These are phyloP conservation scores for Tephrocybe sp. DNA, from an alignment of 768 basidiomycete species.

Conservation along the genomic window DNA sequence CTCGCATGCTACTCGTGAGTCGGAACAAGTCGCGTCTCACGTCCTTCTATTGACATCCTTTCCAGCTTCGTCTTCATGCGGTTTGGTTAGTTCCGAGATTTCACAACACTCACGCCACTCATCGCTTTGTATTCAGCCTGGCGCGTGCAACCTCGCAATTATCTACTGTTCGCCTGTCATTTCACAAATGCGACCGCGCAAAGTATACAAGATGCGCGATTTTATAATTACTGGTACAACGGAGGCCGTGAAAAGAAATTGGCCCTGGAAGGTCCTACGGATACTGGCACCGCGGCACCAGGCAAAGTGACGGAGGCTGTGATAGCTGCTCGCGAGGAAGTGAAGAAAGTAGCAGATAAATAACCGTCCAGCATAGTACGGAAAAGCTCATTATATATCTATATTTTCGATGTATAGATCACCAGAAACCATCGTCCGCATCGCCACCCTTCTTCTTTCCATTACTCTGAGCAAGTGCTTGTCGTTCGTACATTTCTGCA, in stretches of 20 bases:
- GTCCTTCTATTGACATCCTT: conserved; percentile 7
- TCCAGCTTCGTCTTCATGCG: conserved; percentile 87
- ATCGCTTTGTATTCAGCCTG: conserved; percentile 58
- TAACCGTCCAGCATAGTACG: no score
- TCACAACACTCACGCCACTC: background rate
- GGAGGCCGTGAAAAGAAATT: conserved; percentile 82
- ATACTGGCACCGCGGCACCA: conserved; percentile 28
- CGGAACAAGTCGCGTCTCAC: conserved; percentile 6
- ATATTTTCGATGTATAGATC: conserved; percentile 16
- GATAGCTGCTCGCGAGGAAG: conserved; percentile 42
- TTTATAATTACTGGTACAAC: conserved; percentile 87
- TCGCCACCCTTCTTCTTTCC: conserved; percentile 68
- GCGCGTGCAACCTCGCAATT: conserved; percentile 95
- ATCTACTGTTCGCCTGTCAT: conserved; percentile 94
- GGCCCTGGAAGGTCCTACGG: conserved; percentile 29
- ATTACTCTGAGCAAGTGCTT: conserved; percentile 77
- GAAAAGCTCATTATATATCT: conserved; percentile 24
- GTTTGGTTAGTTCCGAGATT: conserved; percentile 60
- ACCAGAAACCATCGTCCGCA: conserved; percentile 84
- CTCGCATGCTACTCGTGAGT: conserved; percentile 92
- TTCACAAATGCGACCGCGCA: conserved; percentile 90
- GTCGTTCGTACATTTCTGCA: conserved; percentile 92
- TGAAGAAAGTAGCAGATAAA: conserved; percentile 32
- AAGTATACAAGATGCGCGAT: conserved; percentile 78
- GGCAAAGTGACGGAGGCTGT: conserved; percentile 52